Evolutionary conservation across 1,139 yeast genomes (phyloP).

Genomic region (Arxiozyma bovina): DNA sequence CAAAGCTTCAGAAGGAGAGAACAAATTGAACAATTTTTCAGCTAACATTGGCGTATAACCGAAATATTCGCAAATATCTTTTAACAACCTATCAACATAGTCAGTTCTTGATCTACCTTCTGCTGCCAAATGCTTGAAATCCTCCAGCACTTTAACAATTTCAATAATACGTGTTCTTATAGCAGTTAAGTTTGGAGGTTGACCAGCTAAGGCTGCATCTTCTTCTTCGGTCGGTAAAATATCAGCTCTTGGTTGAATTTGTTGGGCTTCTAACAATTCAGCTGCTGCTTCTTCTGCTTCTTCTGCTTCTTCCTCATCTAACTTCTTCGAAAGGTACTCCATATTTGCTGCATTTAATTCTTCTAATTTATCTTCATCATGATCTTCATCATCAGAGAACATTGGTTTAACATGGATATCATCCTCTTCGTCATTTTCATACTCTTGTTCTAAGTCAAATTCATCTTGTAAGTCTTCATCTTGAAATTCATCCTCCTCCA

Average conservation of each 20-base stretch:
- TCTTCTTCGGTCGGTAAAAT: slow-evolving; percentile 57
- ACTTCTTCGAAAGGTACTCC: slow-evolving; percentile 64
- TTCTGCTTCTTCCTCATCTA: slow-evolving; percentile 62
- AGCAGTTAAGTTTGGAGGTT: slow-evolving; percentile 67
- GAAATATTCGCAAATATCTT: slow-evolving; percentile 86
- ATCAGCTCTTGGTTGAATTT: slow-evolving; percentile 59
- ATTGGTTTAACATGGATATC: slow-evolving; percentile 58
- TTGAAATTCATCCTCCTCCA: slow-evolving; percentile 12
- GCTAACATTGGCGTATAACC: slow-evolving; percentile 96
- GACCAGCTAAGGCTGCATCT: slow-evolving; percentile 42
- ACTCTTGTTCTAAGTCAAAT: slow-evolving; percentile 48
- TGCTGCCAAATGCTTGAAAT: slow-evolving; percentile 75
- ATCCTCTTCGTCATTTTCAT: slow-evolving; percentile 40
- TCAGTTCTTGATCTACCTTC: slow-evolving; percentile 81
- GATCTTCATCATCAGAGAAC: slow-evolving; percentile 70
- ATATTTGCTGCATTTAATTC: slow-evolving; percentile 77
- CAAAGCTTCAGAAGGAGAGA: slow-evolving; percentile 92
- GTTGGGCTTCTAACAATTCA: slow-evolving; percentile 54
- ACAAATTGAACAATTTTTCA: slow-evolving; percentile 80
- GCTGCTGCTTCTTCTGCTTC: slow-evolving; percentile 76
- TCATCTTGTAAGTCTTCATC: slow-evolving; percentile 50
- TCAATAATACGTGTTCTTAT: slow-evolving; percentile 92
- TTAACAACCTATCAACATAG: slow-evolving; percentile 63
- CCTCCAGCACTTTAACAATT: slow-evolving; percentile 89
- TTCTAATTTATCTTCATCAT: slow-evolving; percentile 72